Evolutionary conservation across 306 rosid genomes (phyloP).

Genomic region (Rosa lucieae): DNA sequence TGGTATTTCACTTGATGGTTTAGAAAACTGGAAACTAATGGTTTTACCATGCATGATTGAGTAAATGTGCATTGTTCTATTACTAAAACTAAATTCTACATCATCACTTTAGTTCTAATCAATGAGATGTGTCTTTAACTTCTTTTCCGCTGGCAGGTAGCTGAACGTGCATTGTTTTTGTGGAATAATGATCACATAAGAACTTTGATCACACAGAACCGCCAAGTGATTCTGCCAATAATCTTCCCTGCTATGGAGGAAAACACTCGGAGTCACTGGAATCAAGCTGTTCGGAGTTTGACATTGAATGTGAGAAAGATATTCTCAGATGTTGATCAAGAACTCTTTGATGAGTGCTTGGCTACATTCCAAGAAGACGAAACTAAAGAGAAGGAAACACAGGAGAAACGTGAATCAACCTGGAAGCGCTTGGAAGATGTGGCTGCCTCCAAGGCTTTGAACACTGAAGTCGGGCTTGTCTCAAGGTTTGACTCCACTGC

Average conservation of each 20-base stretch:
- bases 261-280: constrained; percentile 59
- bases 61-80: not conserved
- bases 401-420: constrained; percentile 45
- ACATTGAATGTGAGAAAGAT: constrained; percentile 60
- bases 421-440: constrained; percentile 61
- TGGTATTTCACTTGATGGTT: not conserved
- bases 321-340: constrained; percentile 57
- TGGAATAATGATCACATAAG: constrained; percentile 72
- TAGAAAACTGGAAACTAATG: not conserved
- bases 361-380: constrained; percentile 51
- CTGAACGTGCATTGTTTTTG: constrained; percentile 67
- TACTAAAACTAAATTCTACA: not conserved
- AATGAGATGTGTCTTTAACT: constrained; percentile 17
- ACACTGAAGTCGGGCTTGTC: constrained; percentile 51
- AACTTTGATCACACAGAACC: constrained; percentile 55
- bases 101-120: not conserved
- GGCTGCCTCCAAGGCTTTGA: constrained; percentile 48
- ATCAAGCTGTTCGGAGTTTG: constrained; percentile 69
- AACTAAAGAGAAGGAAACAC: constrained; percentile 49
- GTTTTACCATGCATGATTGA: not conserved
- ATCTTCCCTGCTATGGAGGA: constrained; percentile 60
- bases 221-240: constrained; percentile 54
- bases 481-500: constrained; percentile 43
- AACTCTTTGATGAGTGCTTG: constrained; percentile 50
- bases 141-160: constrained; percentile 52